Conservation (phyloP, 2,329 filamentous ascomycete species). For the Penicillium brevicompactum region DNA sequence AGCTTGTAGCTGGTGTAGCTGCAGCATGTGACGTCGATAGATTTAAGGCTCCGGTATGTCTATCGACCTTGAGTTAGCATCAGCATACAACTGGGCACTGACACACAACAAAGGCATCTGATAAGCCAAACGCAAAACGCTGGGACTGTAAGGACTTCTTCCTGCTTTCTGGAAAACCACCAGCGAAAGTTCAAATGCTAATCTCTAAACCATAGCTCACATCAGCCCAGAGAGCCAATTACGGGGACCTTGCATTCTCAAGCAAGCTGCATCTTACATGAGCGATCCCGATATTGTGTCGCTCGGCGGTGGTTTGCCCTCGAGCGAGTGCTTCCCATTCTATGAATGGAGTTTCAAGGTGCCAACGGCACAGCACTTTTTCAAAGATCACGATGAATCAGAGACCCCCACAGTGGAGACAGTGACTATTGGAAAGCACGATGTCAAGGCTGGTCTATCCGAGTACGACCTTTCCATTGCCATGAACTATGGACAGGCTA, state of each 20-base stretch:
- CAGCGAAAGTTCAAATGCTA: neutral
- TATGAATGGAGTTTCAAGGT: conserved; percentile 71
- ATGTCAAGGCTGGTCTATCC: conserved; percentile 62
- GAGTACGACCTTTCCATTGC: conserved; percentile 71
- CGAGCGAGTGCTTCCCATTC: conserved; percentile 82
- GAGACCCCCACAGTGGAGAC: conserved; percentile 56
- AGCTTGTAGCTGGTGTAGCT: conserved; percentile 1
- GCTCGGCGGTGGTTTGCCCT: conserved; percentile 83
- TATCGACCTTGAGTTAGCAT: neutral
- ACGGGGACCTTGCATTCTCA: neutral
- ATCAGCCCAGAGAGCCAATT: neutral
- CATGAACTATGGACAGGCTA: conserved; percentile 83
- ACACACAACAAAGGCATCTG: neutral
- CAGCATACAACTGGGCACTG: neutral
- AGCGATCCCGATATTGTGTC: conserved; percentile 67
- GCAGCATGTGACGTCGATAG: neutral
- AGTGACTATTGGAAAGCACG: conserved; percentile 72
- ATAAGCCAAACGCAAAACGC: neutral
- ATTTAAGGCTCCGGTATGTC: neutral
- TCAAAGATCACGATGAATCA: conserved; percentile 61
- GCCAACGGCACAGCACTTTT: conserved; percentile 66
- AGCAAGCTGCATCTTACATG: neutral
- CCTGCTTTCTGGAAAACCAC: neutral
- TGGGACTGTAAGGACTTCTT: neutral
- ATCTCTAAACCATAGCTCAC: neutral